These are phyloP conservation scores for Didymella lethalis DNA, from an alignment of 2,329 filamentous ascomycete genomes.

Conservation along the genomic window DNA sequence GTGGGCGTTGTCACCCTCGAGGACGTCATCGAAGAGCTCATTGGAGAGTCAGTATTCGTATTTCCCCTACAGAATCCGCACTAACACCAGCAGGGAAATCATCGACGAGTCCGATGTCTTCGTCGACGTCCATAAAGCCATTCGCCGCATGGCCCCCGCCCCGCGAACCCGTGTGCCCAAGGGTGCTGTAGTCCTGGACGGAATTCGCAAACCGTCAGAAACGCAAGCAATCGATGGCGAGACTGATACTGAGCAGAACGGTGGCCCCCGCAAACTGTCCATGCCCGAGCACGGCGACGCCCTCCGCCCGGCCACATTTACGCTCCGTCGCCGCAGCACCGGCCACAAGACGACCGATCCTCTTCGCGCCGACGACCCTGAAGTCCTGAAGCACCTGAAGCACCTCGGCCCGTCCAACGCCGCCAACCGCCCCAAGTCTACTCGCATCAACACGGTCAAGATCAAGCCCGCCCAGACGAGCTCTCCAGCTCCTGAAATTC, in stretches of 20 bases:
- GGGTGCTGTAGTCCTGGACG: conserved; percentile 60
- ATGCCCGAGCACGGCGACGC: conserved; percentile 40
- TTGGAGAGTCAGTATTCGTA: conserved; percentile 79
- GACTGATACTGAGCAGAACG: conserved; percentile 30
- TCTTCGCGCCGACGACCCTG: conserved; percentile 61
- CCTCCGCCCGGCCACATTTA: conserved; percentile 52
- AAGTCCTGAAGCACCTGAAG: conserved; percentile 67
- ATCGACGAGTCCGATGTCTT: conserved; percentile 99
- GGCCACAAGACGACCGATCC: conserved; percentile 48
- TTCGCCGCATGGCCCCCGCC: conserved; percentile 84
- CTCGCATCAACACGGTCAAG: conserved; percentile 69
- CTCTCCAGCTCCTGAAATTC: conserved; percentile 67
- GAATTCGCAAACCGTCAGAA: conserved; percentile 35
- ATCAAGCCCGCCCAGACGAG: conserved; percentile 68
- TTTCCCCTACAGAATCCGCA: background rate
- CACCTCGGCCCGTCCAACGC: conserved; percentile 71
- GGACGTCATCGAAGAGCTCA: conserved; percentile 97
- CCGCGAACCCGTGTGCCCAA: conserved; percentile 76
- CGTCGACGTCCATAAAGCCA: conserved; percentile 97
- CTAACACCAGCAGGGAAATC: conserved; percentile 73
- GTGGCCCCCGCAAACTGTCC: conserved; percentile 39
- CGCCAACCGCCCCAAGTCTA: conserved; percentile 66
- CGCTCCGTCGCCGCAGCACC: conserved; percentile 57
- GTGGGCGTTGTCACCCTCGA: conserved; percentile 94
- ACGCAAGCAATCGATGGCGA: conserved; percentile 28